Evolutionary conservation across 1,284 basidiomycete genomes (phyloP).

Genomic region (Sporisorium exsertum): DNA sequence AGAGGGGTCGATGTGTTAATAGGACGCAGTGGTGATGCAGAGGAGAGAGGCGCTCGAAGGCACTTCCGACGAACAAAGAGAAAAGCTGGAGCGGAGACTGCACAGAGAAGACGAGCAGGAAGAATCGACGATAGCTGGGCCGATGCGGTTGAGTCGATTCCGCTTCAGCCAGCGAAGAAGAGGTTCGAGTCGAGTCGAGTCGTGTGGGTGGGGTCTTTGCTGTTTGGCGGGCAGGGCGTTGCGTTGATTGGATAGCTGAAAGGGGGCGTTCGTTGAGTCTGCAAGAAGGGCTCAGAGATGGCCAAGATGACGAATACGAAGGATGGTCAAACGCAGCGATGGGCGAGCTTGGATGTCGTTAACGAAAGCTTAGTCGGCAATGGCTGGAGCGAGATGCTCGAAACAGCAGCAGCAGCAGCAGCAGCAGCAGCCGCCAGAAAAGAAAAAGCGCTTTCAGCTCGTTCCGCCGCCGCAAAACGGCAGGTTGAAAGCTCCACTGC

Average conservation of each 20-base stretch:
- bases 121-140: constrained; percentile 28
- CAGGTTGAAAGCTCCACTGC: not conserved
- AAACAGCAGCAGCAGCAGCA: not conserved
- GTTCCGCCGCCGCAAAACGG: not conserved
- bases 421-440: not conserved
- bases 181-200: constrained; percentile 8
- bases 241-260: constrained; percentile 1
- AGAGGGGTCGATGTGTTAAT: not conserved
- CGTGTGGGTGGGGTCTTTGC: constrained; percentile 2
- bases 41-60: not conserved
- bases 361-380: not conserved
- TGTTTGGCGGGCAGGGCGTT: not conserved
- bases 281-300: constrained; percentile 18
- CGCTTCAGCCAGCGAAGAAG: not conserved
- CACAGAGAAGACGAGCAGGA: not conserved
- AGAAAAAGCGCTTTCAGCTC: constrained; percentile 5
- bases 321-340: constrained; percentile 2
- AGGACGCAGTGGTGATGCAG: not conserved
- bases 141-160: constrained; percentile 16
- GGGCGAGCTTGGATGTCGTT: constrained; percentile 12
- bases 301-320: constrained; percentile 39
- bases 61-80: not conserved
- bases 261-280: not conserved
- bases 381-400: constrained; percentile 33
- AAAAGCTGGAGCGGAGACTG: not conserved